A percentile compares a stretch with the other conserved stretches of the same genome.
phyloP scores from a whole-genome alignment of 371 early-diverging fungal genomes.

The Funneliformis caledonium region DNA sequence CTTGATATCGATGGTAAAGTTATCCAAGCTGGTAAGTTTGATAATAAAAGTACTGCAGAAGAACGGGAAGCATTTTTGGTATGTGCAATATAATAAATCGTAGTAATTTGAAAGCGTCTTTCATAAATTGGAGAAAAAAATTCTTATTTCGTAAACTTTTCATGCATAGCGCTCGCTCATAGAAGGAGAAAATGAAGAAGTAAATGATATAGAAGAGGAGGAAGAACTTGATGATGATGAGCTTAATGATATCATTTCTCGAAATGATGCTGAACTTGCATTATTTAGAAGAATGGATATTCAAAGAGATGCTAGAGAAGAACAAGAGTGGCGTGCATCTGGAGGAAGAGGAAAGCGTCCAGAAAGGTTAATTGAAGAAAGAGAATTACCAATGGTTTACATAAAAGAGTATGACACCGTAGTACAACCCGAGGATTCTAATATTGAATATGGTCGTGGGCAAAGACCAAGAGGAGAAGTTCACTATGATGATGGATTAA shows the following conservation, averaged over 20 bases:
- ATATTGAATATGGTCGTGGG: slow-evolving; percentile 71
- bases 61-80: slow-evolving; percentile 90
- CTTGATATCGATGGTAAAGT: slow-evolving; percentile 97
- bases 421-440: slow-evolving; percentile 45
- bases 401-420: slow-evolving; percentile 61
- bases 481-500: slow-evolving; percentile 90
- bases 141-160: not conserved
- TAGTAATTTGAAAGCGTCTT: not conserved
- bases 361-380: slow-evolving; percentile 82
- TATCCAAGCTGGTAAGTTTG: slow-evolving; percentile 99
- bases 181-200: slow-evolving; percentile 70
- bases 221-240: slow-evolving; percentile 83
- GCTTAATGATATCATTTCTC: slow-evolving; percentile 85
- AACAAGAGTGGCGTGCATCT: slow-evolving; percentile 28
- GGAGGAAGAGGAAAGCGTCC: slow-evolving; percentile 50
- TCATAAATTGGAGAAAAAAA: not conserved
- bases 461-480: slow-evolving; percentile 71
- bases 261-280: slow-evolving; percentile 74
- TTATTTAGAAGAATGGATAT: slow-evolving; percentile 76
- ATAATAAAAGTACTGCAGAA: slow-evolving; percentile 91
- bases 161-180: slow-evolving; percentile 70
- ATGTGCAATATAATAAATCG: not conserved
- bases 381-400: slow-evolving; percentile 90
- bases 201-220: slow-evolving; percentile 68
- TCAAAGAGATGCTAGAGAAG: slow-evolving; percentile 61